Percentiles rank a stretch among this genome's conserved stretches.
Conservation (phyloP, 2,329 filamentous ascomycete genomes). For the Penicillium sumatraense region DNA sequence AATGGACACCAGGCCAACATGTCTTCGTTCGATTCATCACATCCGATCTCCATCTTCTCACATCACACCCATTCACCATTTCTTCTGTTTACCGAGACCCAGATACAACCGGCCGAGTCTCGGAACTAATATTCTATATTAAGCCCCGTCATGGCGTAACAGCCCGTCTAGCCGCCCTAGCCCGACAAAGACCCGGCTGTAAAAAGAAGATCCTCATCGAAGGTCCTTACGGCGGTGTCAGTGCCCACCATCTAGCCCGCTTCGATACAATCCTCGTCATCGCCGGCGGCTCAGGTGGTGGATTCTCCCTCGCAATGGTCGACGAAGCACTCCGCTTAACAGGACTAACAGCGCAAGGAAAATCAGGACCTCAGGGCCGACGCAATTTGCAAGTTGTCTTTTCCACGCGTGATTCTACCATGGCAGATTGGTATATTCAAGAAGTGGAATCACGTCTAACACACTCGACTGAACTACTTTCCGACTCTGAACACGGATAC, state of each 20-base stretch:
- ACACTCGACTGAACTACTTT: slow-evolving; percentile 18
- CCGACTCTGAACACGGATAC: slow-evolving; percentile 13
- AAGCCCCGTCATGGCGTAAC: slow-evolving; percentile 57
- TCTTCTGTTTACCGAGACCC: slow-evolving; percentile 50
- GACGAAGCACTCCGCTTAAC: slow-evolving; percentile 43
- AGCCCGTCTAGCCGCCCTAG: slow-evolving; percentile 46
- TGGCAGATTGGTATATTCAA: slow-evolving; percentile 30
- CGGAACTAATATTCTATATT: slow-evolving; percentile 59
- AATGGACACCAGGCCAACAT: slow-evolving; percentile 59
- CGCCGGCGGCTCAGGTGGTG: slow-evolving; percentile 61
- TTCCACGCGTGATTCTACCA: slow-evolving; percentile 23
- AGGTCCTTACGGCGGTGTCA: slow-evolving; percentile 60
- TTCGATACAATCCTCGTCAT: slow-evolving; percentile 55
- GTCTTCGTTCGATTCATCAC: slow-evolving; percentile 57
- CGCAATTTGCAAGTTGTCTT: slow-evolving; percentile 27
- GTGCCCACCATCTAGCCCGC: slow-evolving; percentile 42
- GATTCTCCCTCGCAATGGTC: slow-evolving; percentile 57
- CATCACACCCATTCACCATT: slow-evolving; percentile 60
- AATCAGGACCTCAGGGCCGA: slow-evolving; percentile 5
- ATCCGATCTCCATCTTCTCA: slow-evolving; percentile 47
- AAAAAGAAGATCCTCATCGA: slow-evolving; percentile 57
- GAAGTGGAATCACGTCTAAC: slow-evolving; percentile 27
- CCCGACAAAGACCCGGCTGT: slow-evolving; percentile 40
- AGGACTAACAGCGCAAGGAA: background rate
- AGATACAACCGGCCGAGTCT: slow-evolving; percentile 20